Evolutionary conservation across 345 rosid genomes (phyloP), one percentile per base, ranked within the genome.

Genomic region (Eucalyptus polyanthemos): DNA sequence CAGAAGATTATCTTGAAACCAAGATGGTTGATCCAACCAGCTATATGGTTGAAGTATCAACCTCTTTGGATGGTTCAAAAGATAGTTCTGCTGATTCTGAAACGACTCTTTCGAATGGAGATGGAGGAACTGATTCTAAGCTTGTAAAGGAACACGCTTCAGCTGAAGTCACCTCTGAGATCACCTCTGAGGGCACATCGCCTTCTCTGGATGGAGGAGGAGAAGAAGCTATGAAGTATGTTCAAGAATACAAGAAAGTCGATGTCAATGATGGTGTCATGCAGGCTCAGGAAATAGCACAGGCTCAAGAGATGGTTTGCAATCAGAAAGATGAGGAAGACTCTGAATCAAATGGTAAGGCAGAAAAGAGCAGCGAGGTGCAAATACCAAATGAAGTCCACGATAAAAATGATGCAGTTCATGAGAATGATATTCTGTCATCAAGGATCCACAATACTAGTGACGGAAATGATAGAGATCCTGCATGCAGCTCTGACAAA

Each of bases 21-120:
- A 95, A 96, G 92, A 93, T 93, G 90, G 95, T 95, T 19, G 97
- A 96, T 93, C 95, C 96, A 37, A 93, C 96, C 65, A 94, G 95
- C 90, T 93, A 89, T 88, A 80, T 88, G 29, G 51, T 91, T 87
- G 94, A 94, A 86, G 81, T 91, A n/a, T 93, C 94, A 3, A 94
- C 93, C 90, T 90, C 94, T 49, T 85, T 89, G 47, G 92, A 91
- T 53, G 91, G 92, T 91, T 92, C 94, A 21, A 95, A 94, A 89
- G 95, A 94, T 90, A 89, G 93, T 34, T 94, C 95, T 86, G 90
- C 93, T 2, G 94, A 91, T 88, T 92, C 94, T 58, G 97, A 93
- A 89, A 90, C 87, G 31, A 92, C 93, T 83, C 53, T 91, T 88
- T 87, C 92, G 93, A 93, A 90, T 89, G 91, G 92, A 50, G 96